A percentile compares a stretch with the other conserved stretches of the same genome.
phyloP scores from a whole-genome alignment of 164 flowering plant species.

The Sextonia rubra region DNA sequence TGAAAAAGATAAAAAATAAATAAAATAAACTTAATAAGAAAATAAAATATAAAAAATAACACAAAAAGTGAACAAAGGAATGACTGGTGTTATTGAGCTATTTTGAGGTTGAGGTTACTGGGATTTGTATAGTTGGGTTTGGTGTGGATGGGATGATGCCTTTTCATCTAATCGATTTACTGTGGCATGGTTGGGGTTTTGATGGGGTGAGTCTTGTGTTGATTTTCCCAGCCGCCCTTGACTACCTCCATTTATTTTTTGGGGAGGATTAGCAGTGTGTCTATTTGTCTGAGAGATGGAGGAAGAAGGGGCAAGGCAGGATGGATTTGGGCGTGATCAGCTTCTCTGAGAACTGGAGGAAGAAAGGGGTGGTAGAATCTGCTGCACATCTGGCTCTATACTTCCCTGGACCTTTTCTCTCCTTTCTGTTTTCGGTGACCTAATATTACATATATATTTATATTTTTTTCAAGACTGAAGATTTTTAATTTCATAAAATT shows the following conservation, averaged over 20 bases:
- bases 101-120: slow-evolving; percentile 23
- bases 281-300: not conserved
- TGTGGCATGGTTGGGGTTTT: slow-evolving; percentile 19
- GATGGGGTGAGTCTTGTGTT: slow-evolving; percentile 24
- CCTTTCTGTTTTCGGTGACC: not conserved
- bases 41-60: not conserved
- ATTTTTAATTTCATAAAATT: slow-evolving; percentile 27
- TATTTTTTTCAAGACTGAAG: slow-evolving; percentile 33
- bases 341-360: not conserved
- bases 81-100: slow-evolving; percentile 12
- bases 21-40: not conserved
- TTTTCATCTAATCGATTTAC: not conserved
- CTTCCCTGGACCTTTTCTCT: not conserved
- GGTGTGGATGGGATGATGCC: slow-evolving; percentile 21
- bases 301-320: not conserved
- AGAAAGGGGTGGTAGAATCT: slow-evolving; percentile 2
- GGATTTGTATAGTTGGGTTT: slow-evolving; percentile 33
- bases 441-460: slow-evolving; percentile 8
- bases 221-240: slow-evolving; percentile 10
- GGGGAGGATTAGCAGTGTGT: not conserved
- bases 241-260: slow-evolving; percentile 2
- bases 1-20: not conserved
- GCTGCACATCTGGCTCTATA: slow-evolving; percentile 8
- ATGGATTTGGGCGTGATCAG: not conserved
- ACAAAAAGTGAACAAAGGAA: slow-evolving; percentile 1